Evolutionary conservation across 2,329 filamentous ascomycete species (phyloP).

Genomic region (Magnaporthiopsis rhizophila): DNA sequence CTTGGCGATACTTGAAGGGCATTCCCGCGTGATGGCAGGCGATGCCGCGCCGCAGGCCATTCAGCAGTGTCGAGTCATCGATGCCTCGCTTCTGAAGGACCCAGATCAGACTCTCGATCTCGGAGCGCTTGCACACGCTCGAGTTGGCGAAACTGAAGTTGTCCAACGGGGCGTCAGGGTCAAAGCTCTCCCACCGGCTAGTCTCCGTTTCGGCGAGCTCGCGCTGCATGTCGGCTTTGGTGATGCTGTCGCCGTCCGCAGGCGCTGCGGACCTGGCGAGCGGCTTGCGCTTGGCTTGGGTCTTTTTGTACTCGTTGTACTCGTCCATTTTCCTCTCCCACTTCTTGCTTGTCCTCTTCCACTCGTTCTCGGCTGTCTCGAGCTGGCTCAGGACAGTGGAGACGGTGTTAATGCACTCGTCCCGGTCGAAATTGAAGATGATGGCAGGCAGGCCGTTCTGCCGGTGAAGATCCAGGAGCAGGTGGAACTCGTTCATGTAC

Average conservation of each 20-base stretch:
- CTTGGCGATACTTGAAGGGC: conserved; percentile 69
- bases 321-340: conserved; percentile 55
- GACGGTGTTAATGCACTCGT: conserved; percentile 53
- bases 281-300: conserved; percentile 20
- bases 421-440: conserved; percentile 69
- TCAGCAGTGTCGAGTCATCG: conserved; percentile 45
- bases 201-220: conserved; percentile 48
- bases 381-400: conserved; percentile 43
- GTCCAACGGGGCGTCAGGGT: conserved; percentile 55
- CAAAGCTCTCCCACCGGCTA: conserved; percentile 55
- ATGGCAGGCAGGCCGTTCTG: conserved; percentile 64
- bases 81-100: conserved; percentile 39
- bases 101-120: conserved; percentile 47
- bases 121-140: conserved; percentile 47
- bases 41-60: conserved; percentile 57
- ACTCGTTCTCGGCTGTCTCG: conserved; percentile 42
- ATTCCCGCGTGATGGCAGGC: conserved; percentile 74
- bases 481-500: conserved; percentile 29
- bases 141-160: conserved; percentile 60
- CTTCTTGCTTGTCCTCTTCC: conserved; percentile 45
- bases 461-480: conserved; percentile 50
- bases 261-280: conserved; percentile 23
- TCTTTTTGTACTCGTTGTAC: conserved; percentile 28
- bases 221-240: conserved; percentile 47
- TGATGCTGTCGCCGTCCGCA: conserved; percentile 33